Evolutionary conservation across 345 rosid species (phyloP), one percentile per base, ranked within the genome.

Genomic region (Syzygium aqueum): DNA sequence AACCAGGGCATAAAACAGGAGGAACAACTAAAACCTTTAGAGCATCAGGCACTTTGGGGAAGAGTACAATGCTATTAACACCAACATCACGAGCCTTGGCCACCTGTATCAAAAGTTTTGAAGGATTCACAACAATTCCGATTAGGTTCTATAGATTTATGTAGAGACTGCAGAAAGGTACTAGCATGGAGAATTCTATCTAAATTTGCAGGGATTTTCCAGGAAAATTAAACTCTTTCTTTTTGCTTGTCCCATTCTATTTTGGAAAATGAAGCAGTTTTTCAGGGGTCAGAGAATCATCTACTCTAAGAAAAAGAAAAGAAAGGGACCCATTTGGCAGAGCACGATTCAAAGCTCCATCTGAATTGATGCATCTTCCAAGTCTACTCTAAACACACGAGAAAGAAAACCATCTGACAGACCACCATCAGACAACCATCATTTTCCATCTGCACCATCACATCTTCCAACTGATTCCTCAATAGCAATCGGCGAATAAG

Each of bases 41-140:
- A 86, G 94, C 98, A 90, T 97, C 99, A 0, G 99, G 99, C 88
- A 97, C 95, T 95, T 97, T 97, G 86, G 99, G 99, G 89, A 97
- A 96, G 87, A 97, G 90, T 37, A 97, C 97, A 13, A 96, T 87
- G 85, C 97, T 95, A 86, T 96, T 95, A 5, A 97, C 98, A 57
- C 99, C 99, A 91, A 96, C 98, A 90, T 96, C 99, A 57, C 95
- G 92, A 87, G 99, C 99, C 89, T 95, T 97, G 37, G 94, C 94
- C 22, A 96, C 99, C 98, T 96, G 92, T 91, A 90, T 30, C 54
- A 91, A 50, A 85, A 86, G 21, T 43, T 65, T 40, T 25, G 5
- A 59, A 63, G 37, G 56, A 84, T 51, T 84, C 85, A 7, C 6
- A 84, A 51, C 14, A 33, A 73, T 73, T 73, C 80, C 21, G 80